Percentiles rank a stretch among this genome's conserved stretches.
Conservation (phyloP, 345 rosid species). For the Isatis tinctoria region DNA sequence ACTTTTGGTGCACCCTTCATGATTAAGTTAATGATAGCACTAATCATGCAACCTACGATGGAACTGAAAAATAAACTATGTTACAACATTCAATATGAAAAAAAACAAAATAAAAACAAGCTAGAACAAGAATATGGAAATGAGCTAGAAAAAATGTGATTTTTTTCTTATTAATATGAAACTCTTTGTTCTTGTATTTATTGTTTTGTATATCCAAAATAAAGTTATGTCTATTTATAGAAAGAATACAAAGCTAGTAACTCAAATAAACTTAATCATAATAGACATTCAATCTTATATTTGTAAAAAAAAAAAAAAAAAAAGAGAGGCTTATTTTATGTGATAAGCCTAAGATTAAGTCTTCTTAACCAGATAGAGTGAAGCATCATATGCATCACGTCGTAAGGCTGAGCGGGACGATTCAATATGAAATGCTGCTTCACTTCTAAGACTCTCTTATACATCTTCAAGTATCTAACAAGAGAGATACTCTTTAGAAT, state of each 20-base stretch:
- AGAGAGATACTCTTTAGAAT: conserved; percentile 41
- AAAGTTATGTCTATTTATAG: not conserved
- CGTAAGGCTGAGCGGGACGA: conserved; percentile 53
- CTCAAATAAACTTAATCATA: not conserved
- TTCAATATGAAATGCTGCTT: conserved; percentile 52
- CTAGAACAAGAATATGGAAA: not conserved
- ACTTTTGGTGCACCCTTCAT: not conserved
- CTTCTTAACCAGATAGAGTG: conserved; percentile 68
- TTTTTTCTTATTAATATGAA: not conserved
- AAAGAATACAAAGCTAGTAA: not conserved
- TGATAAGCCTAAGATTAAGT: conserved; percentile 44
- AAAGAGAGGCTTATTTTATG: not conserved
- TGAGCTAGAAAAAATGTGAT: not conserved
- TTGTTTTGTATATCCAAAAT: not conserved
- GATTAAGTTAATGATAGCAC: not conserved
- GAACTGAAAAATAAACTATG: not conserved
- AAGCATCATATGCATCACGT: conserved; percentile 58
- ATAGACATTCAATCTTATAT: not conserved
- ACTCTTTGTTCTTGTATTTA: not conserved
- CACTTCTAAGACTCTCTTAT: conserved; percentile 40
- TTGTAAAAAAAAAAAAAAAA: not conserved
- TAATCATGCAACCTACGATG: not conserved
- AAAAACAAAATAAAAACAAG: not conserved
- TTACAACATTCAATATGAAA: no score
- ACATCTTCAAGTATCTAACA: conserved; percentile 41